Percentiles rank a stretch among this genome's conserved stretches.
Conservation (phyloP, 1,284 basidiomycete genomes). For the Schizophyllum commune region DNA sequence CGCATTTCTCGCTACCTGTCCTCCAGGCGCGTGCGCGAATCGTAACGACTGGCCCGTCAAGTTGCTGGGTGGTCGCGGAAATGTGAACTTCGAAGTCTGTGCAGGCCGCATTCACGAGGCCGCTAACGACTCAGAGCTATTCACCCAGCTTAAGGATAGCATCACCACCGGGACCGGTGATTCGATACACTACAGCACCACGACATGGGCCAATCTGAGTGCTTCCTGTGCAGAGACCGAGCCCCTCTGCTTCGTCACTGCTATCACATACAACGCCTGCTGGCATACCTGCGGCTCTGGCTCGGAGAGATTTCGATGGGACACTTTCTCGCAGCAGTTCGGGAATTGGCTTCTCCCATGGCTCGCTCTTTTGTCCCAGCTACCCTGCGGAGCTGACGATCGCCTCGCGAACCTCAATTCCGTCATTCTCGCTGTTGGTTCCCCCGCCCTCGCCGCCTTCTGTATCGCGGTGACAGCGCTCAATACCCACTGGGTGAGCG, state of each 20-base stretch:
- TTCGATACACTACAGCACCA: no score
- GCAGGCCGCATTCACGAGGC: no score
- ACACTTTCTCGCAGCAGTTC: conserved; percentile 28
- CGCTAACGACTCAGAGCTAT: no score
- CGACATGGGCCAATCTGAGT: no score
- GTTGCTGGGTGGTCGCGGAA: no score
- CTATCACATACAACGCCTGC: conserved; percentile 25
- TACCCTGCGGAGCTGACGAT: conserved; percentile 20
- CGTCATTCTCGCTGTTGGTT: conserved; percentile 22
- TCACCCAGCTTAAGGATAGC: no score
- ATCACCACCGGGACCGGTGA: no score
- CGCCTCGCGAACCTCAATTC: conserved; percentile 23
- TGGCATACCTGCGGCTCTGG: conserved; percentile 20
- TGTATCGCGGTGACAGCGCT: conserved; percentile 24
- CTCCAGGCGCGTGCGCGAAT: no score
- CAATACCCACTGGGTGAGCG: conserved; percentile 21
- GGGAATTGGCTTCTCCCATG: conserved; percentile 28
- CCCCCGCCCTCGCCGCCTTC: conserved; percentile 23
- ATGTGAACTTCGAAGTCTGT: no score
- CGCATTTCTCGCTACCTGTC: no score
- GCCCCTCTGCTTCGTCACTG: conserved; percentile 8
- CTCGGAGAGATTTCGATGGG: conserved; percentile 27
- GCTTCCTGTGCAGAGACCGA: neutral
- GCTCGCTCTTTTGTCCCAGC: conserved; percentile 27
- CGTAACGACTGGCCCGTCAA: no score